Conservation (phyloP, 306 rosid species). For the Quercus gilva region DNA sequence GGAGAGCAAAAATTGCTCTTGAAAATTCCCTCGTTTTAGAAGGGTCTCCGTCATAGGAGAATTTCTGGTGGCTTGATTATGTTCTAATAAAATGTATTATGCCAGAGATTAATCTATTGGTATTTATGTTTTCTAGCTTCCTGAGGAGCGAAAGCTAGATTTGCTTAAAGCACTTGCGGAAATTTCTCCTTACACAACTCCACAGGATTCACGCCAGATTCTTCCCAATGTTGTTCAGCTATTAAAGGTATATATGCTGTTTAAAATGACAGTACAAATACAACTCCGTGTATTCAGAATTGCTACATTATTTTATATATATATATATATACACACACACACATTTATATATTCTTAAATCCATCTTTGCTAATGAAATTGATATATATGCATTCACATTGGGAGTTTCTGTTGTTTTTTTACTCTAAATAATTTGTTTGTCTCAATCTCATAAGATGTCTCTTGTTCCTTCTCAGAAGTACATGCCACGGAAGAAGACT, state of each 20-base stretch:
- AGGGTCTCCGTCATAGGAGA: neutral
- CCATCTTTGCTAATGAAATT: neutral
- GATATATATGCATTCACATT: neutral
- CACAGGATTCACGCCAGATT: conserved; percentile 95
- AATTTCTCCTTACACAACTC: conserved; percentile 81
- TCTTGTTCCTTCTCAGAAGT: conserved; percentile 53
- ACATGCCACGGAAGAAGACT: conserved; percentile 86
- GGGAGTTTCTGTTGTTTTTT: neutral
- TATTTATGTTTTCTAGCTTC: conserved; percentile 53
- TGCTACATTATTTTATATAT: neutral
- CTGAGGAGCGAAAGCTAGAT: conserved; percentile 90
- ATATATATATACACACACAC: too few relatives aligned
- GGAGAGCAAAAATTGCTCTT: neutral
- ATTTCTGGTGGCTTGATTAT: neutral
- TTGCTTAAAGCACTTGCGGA: conserved; percentile 94
- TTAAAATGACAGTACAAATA: conserved; percentile 6
- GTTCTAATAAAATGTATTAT: neutral
- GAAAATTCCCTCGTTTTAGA: neutral
- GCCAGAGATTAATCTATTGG: neutral
- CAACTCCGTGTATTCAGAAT: conserved; percentile 6
- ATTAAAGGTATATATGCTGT: conserved; percentile 53
- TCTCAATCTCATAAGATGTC: conserved; percentile 5
- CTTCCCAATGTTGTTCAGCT: conserved; percentile 93
- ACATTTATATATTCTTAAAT: neutral
- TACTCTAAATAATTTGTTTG: neutral